Conservation (phyloP, 805 yeast genomes). For the Wickerhamomyces bovis region DNA sequence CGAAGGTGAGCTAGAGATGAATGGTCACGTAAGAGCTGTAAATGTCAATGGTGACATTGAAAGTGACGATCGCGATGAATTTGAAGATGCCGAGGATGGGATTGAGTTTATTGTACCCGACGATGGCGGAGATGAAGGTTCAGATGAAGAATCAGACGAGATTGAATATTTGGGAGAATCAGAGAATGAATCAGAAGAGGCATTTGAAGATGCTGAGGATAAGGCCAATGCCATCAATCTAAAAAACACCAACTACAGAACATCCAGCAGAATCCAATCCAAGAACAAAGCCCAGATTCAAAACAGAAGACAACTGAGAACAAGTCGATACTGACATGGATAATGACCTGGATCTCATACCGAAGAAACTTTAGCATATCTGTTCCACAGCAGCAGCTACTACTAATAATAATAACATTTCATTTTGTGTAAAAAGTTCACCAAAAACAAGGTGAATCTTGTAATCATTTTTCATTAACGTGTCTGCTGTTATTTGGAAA, state of each 20-base stretch:
- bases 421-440: neutral
- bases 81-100: conserved; percentile 10
- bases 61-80: conserved; percentile 2
- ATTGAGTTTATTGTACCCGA: conserved; percentile 19
- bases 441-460: neutral
- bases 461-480: neutral
- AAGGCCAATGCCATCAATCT: conserved; percentile 17
- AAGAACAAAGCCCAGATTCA: conserved; percentile 20
- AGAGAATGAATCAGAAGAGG: conserved; percentile 12
- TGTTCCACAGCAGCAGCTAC: too few relatives aligned
- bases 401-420: too few relatives aligned
- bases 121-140: conserved; percentile 16
- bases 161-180: conserved; percentile 4
- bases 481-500: too few relatives aligned
- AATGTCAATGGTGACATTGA: conserved; percentile 6
- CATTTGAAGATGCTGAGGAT: conserved; percentile 16
- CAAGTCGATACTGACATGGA: conserved; percentile 2
- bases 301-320: conserved; percentile 18
- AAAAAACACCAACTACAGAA: conserved; percentile 12
- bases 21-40: neutral
- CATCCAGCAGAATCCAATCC: conserved; percentile 18
- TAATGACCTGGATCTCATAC: too few relatives aligned
- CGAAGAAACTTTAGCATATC: too few relatives aligned
- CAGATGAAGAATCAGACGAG: conserved; percentile 12
- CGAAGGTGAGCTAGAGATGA: conserved; percentile 4